Evolutionary conservation across 2,329 filamentous ascomycete genomes (phyloP).

Genomic region (Claviceps sp.): DNA sequence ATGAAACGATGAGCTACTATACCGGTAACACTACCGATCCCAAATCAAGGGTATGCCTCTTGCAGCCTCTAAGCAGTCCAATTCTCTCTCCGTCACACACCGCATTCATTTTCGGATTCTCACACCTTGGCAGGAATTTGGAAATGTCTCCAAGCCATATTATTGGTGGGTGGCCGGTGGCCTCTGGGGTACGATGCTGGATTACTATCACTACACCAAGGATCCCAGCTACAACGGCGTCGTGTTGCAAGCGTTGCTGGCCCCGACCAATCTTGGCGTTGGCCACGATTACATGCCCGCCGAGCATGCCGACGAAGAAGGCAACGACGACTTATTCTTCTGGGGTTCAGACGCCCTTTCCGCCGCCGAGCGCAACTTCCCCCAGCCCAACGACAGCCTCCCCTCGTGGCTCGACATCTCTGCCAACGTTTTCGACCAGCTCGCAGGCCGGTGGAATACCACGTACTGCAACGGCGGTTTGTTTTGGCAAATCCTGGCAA

Average conservation of each 20-base stretch:
- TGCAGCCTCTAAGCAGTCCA: no score
- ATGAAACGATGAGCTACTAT: conserved; percentile 51
- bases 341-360: conserved; percentile 57
- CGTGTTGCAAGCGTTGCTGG: conserved; percentile 44
- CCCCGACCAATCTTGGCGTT: conserved; percentile 40
- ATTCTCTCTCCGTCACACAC: not conserved
- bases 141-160: conserved; percentile 51
- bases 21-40: conserved; percentile 41
- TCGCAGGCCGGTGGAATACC: conserved; percentile 57
- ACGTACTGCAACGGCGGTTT: conserved; percentile 57
- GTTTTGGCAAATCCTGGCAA: conserved; percentile 68
- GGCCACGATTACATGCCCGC: conserved; percentile 47
- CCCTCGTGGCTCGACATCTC: conserved; percentile 56
- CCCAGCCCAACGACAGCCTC: conserved; percentile 41
- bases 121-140: conserved; percentile 30
- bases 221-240: conserved; percentile 49
- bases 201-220: conserved; percentile 55
- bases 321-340: conserved; percentile 65
- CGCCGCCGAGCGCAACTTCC: conserved; percentile 55
- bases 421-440: conserved; percentile 59
- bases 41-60: conserved; percentile 25
- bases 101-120: not conserved
- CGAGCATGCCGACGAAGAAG: conserved; percentile 43
- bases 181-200: conserved; percentile 53
- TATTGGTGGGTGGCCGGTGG: conserved; percentile 58